Evolutionary conservation across 192 early-diverging fungal genomes (phyloP), one percentile per base, ranked within the genome.

Genomic region (Haplosporangium gracile): DNA sequence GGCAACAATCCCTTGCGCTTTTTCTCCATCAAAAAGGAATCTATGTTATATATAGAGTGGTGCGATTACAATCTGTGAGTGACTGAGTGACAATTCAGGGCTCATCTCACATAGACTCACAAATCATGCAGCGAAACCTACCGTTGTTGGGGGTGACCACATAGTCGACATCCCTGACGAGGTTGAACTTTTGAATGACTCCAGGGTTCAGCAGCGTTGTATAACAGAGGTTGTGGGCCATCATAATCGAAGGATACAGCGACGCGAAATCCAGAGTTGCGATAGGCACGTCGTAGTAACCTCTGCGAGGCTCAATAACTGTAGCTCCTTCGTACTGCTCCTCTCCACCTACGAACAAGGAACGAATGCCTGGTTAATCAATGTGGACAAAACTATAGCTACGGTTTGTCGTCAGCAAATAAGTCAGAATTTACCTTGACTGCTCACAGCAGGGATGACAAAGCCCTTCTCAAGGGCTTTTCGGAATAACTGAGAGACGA

Each of bases 221-320:
- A 88, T 99, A 99, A 88, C 98, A 99, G 36, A 99, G 92, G 81
- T 99, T 99, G 89, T 98, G 98, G 36, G 97, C 98, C 95, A 98
- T 98, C 97, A 99, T 99, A 78, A 99, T 99, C 13, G 97, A 98
- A 24, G 98, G 98, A 86, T 99, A 99, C 82, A 99, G 93, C 5
- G 98, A 99, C 1, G 95, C 96, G 87, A 99, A 99, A 94, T 99
- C 98, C 42, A 99, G 94, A 2, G 98, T 99, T 11, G 98, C 96
- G 88, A 99, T 98, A 4, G 97, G 98, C n/a, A 93, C 87, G 82
- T 98, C 95, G 82, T 99, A 99, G 77, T 95, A 99, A 13, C 98
- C 98, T 78, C 93, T 96, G 74, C 92, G 90, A 40, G 98, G 97
- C 68, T 99, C 98, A 88, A 99, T 97, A 57, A 99, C 98, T 15